phyloP scores from a whole-genome alignment of 495 filamentous ascomycete genomes.

The Melanomma pulvis-pyrius region DNA sequence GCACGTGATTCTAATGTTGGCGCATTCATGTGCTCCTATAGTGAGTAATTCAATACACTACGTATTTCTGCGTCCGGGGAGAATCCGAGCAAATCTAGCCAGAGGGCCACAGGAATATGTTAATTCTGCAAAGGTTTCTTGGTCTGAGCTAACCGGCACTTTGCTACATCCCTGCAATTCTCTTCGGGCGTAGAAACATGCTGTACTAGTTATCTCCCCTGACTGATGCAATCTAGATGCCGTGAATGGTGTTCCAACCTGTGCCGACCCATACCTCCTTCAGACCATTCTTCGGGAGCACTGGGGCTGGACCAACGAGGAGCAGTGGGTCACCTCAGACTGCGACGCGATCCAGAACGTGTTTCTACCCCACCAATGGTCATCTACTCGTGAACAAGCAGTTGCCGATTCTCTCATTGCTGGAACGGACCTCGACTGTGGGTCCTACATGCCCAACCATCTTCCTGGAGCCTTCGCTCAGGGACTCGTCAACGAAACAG shows the following conservation, averaged over 20 bases:
- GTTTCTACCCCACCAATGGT: slow-evolving; percentile 59
- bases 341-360: slow-evolving; percentile 63
- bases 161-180: no score
- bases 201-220: no score
- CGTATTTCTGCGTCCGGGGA: no score
- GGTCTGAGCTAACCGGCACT: background rate
- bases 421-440: slow-evolving; percentile 66
- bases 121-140: background rate
- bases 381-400: slow-evolving; percentile 50
- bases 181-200: no score
- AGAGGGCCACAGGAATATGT: no score
- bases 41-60: slow-evolving; percentile 14
- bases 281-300: slow-evolving; percentile 60
- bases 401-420: slow-evolving; percentile 60
- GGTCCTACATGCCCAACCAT: slow-evolving; percentile 56
- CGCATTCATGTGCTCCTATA: slow-evolving; percentile 65
- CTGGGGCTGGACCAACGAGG: slow-evolving; percentile 53
- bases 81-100: no score
- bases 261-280: slow-evolving; percentile 59
- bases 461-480: slow-evolving; percentile 55
- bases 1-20: slow-evolving; percentile 59
- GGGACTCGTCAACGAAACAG: slow-evolving; percentile 52
- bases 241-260: slow-evolving; percentile 62
- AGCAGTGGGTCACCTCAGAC: slow-evolving; percentile 61
- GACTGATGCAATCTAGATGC: slow-evolving; percentile 43